Evolutionary conservation across 192 early-diverging fungal genomes (phyloP), one percentile per base, ranked within the genome.

Genomic region (Linnemannia exigua): DNA sequence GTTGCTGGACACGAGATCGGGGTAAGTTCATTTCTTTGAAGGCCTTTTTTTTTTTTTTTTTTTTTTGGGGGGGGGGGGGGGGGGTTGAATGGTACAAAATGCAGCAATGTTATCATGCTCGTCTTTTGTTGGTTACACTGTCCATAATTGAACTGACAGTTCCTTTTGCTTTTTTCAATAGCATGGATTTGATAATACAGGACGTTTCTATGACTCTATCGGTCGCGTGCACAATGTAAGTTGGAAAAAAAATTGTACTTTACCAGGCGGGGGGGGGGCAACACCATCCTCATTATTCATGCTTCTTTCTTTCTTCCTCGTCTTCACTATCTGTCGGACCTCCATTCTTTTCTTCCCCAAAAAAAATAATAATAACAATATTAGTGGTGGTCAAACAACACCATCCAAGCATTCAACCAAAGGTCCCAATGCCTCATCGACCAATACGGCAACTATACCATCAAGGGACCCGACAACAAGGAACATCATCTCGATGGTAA

Each of bases 311-410:
- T 8, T 37, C 51, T 20, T 69, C 36, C 15, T 76, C 7, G 0
- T 16, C 36, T 19, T 51, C 67, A 11, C 28, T 15, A 70, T 51
- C 74, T 28, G 5, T 31, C 46, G n/a, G 25, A 25, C 15, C 17
- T n/a, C 28, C 15, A 14, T 71, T 52, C 41, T 16, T 11, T 25
- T 17, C 2, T 31, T 14, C 20, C 3, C 19, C 51, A 4, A 5
- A 6, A n/a, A n/a, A n/a, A n/a, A n/a, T n/a, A n/a, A n/a, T n/a
- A n/a, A n/a, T n/a, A n/a, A 5, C 25, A 11, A 11, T 74, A 12
- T 28, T 67, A 90, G 75, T 95, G 94, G 94, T 95, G 94, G 94
- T 91, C 89, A 1, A 85, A 89, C 3, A 71, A 76, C 41, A 93
- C 93, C 0, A 69, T 79, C 16, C 66, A 72, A n/a, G 81, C 88